These are phyloP conservation scores for Mortierella sp. DNA, from an alignment of 371 early-diverging fungal species.

Conservation along the genomic window DNA sequence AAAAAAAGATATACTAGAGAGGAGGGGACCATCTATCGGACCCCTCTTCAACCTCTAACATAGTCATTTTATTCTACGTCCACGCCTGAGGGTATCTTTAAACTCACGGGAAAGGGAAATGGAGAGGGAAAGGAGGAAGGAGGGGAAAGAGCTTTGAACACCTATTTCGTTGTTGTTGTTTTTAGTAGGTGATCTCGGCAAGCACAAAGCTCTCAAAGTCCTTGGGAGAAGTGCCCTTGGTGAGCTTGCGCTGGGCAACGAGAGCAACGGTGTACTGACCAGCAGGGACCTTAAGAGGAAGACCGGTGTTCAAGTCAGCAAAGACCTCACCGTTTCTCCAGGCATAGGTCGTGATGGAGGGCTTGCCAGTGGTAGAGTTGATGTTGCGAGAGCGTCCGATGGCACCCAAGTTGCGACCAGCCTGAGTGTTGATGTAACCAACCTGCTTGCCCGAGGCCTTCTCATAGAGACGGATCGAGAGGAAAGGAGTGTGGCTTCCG, in stretches of 20 bases:
- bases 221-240: slow-evolving; percentile 30
- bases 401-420: slow-evolving; percentile 4
- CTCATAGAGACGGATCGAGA: slow-evolving; percentile 15
- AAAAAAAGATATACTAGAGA: too few species aligned
- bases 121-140: not conserved
- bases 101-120: not conserved
- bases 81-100: too few species aligned
- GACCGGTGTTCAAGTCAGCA: slow-evolving; percentile 5
- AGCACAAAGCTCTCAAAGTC: slow-evolving; percentile 40
- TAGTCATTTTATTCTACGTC: too few species aligned
- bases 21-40: too few species aligned
- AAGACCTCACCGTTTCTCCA: slow-evolving; percentile 23
- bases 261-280: slow-evolving; percentile 42
- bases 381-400: slow-evolving; percentile 30
- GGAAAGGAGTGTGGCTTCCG: slow-evolving; percentile 46
- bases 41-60: too few species aligned
- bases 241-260: slow-evolving; percentile 42
- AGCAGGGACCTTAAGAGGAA: slow-evolving; percentile 18
- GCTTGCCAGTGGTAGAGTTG: slow-evolving; percentile 12
- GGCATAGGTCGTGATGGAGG: slow-evolving; percentile 8
- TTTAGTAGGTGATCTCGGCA: slow-evolving; percentile 25
- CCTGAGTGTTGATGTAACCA: slow-evolving; percentile 29
- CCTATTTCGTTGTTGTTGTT: not conserved
- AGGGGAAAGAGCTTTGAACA: not conserved
- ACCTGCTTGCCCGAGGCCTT: slow-evolving; percentile 15